phyloP scores from a whole-genome alignment of 805 yeast genomes.

The Wickerhamiella dianesei region DNA sequence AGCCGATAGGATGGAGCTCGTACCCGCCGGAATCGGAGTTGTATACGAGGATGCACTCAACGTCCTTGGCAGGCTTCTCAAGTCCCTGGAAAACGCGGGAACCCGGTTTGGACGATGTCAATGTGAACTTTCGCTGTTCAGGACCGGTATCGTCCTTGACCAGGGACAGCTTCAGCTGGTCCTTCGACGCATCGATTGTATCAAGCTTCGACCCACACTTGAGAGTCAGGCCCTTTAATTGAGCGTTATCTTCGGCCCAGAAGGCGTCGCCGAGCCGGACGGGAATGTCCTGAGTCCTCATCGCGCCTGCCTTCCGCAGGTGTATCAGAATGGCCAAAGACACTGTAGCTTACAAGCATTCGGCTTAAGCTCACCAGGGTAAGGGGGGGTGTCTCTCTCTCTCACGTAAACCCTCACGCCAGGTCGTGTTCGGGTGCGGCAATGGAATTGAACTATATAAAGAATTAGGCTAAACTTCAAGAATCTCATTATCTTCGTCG shows the following conservation, averaged over 20 bases:
- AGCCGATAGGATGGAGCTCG: slow-evolving; percentile 19
- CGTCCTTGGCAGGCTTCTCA: slow-evolving; percentile 18
- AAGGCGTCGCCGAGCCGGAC: not conserved
- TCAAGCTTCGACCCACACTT: not conserved
- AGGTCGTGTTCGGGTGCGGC: too few species aligned
- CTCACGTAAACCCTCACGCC: not conserved
- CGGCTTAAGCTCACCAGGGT: not conserved
- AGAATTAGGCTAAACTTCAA: slow-evolving; percentile 5
- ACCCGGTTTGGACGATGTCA: not conserved
- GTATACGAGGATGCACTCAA: slow-evolving; percentile 65
- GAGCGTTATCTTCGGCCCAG: not conserved
- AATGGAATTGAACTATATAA: too few species aligned
- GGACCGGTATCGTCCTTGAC: not conserved
- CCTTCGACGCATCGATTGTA: not conserved
- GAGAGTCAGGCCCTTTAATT: not conserved
- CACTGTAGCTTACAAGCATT: too few species aligned
- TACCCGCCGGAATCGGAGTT: slow-evolving; percentile 39
- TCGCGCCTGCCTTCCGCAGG: not conserved
- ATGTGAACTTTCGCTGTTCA: not conserved
- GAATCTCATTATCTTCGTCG: slow-evolving; percentile 18
- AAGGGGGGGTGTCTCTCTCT: not conserved
- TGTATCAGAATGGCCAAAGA: too few species aligned
- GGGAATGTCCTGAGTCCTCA: not conserved
- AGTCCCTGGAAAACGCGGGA: slow-evolving; percentile 12
- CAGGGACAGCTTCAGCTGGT: not conserved